A percentile compares a stretch with the other conserved stretches of the same genome.
Conservation (phyloP, 2,329 filamentous ascomycete genomes). For the Neopestalotiopsis clavispora region DNA sequence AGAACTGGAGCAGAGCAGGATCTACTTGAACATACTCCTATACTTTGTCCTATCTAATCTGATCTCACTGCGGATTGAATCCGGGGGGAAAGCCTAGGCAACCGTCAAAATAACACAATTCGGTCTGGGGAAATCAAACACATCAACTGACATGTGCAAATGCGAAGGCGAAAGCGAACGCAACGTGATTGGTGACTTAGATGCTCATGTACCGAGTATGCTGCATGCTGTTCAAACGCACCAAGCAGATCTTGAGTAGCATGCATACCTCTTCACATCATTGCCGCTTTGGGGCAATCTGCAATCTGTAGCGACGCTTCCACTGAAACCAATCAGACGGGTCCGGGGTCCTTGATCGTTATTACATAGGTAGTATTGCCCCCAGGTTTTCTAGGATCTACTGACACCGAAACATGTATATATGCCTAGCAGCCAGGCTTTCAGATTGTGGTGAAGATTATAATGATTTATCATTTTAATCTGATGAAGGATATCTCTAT, state of each 20-base stretch:
- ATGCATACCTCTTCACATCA: background rate
- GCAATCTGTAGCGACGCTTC: background rate
- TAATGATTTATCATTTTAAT: no score
- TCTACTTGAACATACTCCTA: no score
- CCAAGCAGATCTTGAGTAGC: background rate
- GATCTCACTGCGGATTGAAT: background rate
- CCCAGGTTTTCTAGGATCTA: background rate
- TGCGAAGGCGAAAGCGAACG: background rate
- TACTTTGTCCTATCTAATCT: no score
- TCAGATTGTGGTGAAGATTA: no score
- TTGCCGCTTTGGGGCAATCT: conserved; percentile 3
- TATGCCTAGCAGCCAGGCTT: no score
- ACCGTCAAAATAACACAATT: no score
- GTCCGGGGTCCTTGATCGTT: background rate
- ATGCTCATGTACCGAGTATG: background rate
- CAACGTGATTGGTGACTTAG: background rate
- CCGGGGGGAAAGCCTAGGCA: background rate
- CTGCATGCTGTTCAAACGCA: background rate
- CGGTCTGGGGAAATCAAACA: background rate
- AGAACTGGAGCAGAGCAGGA: background rate
- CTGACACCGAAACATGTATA: no score
- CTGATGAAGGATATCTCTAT: no score
- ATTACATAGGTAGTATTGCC: background rate
- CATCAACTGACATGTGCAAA: background rate
- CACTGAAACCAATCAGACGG: background rate